phyloP scores from a whole-genome alignment of 2,329 filamentous ascomycete species.

The Arthrinium phaeospermum region DNA sequence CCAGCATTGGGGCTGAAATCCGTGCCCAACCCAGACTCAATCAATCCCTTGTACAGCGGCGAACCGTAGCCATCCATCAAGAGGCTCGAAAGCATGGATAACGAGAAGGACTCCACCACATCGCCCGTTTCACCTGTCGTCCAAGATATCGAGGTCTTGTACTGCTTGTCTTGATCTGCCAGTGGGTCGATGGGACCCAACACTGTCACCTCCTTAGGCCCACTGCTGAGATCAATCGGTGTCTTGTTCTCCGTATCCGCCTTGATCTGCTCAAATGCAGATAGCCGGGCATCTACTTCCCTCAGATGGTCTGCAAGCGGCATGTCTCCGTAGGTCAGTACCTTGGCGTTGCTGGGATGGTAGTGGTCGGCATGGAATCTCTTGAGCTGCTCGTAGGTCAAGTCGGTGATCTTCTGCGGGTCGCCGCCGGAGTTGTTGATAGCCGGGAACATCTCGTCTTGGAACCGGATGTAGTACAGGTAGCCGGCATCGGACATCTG shows the following conservation, averaged over 20 bases:
- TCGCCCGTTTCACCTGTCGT: conserved; percentile 83
- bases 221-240: conserved; percentile 73
- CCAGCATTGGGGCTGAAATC: conserved; percentile 96
- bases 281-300: conserved; percentile 77
- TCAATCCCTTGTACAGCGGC: conserved; percentile 84
- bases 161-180: conserved; percentile 83
- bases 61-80: conserved; percentile 95
- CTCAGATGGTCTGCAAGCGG: conserved; percentile 80
- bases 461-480: conserved; percentile 92
- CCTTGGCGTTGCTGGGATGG: conserved; percentile 95
- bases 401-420: conserved; percentile 92
- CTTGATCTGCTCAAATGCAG: conserved; percentile 72
- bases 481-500: conserved; percentile 98
- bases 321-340: conserved; percentile 96
- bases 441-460: conserved; percentile 90
- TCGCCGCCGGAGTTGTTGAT: conserved; percentile 98
- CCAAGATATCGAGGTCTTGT: conserved; percentile 95
- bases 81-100: conserved; percentile 81
- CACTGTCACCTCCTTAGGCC: conserved; percentile 72
- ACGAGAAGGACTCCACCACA: conserved; percentile 84
- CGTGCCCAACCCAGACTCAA: conserved; percentile 87
- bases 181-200: conserved; percentile 86
- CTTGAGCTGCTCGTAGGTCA: conserved; percentile 88
- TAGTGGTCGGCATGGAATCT: conserved; percentile 93
- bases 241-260: conserved; percentile 76